Conservation (phyloP, 441 rosid species). For the Erodium trifolium region DNA sequence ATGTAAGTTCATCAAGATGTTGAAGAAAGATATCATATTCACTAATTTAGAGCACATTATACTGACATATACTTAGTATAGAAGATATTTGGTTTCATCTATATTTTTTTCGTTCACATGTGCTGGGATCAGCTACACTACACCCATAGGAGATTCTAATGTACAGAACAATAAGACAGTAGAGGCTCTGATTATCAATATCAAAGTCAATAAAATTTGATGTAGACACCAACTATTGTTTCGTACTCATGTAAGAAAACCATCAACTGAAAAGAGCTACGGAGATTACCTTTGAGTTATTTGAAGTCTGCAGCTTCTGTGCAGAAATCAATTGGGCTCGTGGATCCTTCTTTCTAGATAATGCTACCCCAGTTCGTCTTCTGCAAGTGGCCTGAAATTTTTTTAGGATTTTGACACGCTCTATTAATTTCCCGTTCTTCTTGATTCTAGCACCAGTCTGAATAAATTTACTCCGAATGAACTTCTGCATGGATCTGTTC, state of each 20-base stretch:
- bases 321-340: slow-evolving; percentile 58
- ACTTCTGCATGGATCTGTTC: slow-evolving; percentile 75
- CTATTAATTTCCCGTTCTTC: slow-evolving; percentile 68
- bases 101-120: too few relatives aligned
- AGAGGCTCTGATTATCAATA: not conserved
- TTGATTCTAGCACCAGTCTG: slow-evolving; percentile 69
- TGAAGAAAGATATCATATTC: not conserved
- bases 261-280: slow-evolving; percentile 4
- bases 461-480: slow-evolving; percentile 49
- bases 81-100: not conserved
- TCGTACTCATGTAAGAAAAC: not conserved
- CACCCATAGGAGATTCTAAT: too few relatives aligned
- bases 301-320: slow-evolving; percentile 23
- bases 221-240: not conserved
- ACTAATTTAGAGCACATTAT: not conserved
- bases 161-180: not conserved
- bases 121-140: too few relatives aligned
- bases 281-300: slow-evolving; percentile 46
- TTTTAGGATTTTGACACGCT: slow-evolving; percentile 53
- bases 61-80: not conserved
- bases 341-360: slow-evolving; percentile 68
- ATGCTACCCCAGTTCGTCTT: slow-evolving; percentile 50
- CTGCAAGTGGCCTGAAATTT: slow-evolving; percentile 70
- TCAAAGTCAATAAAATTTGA: not conserved
- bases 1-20: not conserved